Conservation (phyloP, 2,329 filamentous ascomycete genomes). For the Botrytis elliptica region DNA sequence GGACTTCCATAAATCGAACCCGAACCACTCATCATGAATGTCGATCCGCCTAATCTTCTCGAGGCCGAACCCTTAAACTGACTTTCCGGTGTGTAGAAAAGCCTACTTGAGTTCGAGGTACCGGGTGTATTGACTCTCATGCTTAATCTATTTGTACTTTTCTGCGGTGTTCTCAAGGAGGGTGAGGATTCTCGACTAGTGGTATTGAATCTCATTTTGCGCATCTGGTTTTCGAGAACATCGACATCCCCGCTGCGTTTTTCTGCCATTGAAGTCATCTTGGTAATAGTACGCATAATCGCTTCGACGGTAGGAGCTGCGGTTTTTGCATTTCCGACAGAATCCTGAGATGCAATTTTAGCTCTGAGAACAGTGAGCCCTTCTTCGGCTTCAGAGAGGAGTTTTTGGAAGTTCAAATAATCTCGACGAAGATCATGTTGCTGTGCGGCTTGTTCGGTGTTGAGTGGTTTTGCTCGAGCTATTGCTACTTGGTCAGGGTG, state of each 20-base stretch:
- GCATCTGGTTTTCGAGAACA: slow-evolving; percentile 82
- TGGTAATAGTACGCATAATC: slow-evolving; percentile 84
- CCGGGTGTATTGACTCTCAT: slow-evolving; percentile 27
- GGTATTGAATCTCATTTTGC: slow-evolving; percentile 59
- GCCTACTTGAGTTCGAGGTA: slow-evolving; percentile 33
- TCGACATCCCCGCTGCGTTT: slow-evolving; percentile 89
- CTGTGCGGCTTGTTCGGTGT: slow-evolving; percentile 77
- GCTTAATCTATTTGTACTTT: slow-evolving; percentile 30
- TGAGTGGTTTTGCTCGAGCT: slow-evolving; percentile 70
- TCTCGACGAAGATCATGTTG: slow-evolving; percentile 79
- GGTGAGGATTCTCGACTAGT: slow-evolving; percentile 47
- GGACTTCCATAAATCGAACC: slow-evolving; percentile 36
- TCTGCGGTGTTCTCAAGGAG: slow-evolving; percentile 41
- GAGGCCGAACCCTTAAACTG: slow-evolving; percentile 28
- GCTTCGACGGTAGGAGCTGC: slow-evolving; percentile 78
- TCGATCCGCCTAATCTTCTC: slow-evolving; percentile 26
- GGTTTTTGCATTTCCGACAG: slow-evolving; percentile 51
- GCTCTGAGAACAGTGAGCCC: slow-evolving; percentile 75
- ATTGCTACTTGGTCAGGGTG: slow-evolving; percentile 67
- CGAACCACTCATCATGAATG: slow-evolving; percentile 22
- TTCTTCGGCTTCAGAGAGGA: slow-evolving; percentile 77
- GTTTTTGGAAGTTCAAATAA: slow-evolving; percentile 71
- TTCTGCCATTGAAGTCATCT: slow-evolving; percentile 91
- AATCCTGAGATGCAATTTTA: slow-evolving; percentile 61
- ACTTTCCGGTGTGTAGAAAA: slow-evolving; percentile 38